Evolutionary conservation across 345 rosid genomes (phyloP).

Genomic region (Ceriops tagal): DNA sequence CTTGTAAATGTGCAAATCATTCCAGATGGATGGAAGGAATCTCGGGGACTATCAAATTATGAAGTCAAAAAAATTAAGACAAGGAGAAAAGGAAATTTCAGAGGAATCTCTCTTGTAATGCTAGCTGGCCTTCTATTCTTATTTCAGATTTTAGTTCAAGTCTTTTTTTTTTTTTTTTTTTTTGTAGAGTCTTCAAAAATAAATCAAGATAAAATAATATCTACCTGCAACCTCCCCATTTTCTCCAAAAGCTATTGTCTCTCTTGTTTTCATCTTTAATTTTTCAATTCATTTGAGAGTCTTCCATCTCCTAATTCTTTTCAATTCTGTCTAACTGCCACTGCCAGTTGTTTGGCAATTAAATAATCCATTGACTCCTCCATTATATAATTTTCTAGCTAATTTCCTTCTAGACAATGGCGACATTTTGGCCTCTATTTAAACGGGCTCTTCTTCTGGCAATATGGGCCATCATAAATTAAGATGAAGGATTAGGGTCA

Average conservation of each 20-base stretch:
- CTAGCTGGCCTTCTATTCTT: neutral
- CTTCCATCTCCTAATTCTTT: too few relatives aligned
- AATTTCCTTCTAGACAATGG: too few relatives aligned
- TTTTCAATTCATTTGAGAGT: neutral
- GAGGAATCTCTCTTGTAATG: conserved; percentile 6
- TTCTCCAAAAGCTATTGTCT: neutral
- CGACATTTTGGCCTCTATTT: too few relatives aligned
- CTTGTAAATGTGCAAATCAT: conserved; percentile 6
- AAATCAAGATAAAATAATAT: too few relatives aligned
- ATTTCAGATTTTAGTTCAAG: neutral
- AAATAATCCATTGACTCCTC: too few relatives aligned
- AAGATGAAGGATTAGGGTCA: too few relatives aligned
- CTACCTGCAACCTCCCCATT: neutral
- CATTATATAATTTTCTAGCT: too few relatives aligned
- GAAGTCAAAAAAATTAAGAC: conserved; percentile 29
- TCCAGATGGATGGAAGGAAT: conserved; percentile 33
- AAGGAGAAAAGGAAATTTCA: conserved; percentile 18
- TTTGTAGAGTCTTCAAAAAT: too few relatives aligned
- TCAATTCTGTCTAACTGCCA: too few relatives aligned
- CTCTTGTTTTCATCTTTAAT: neutral
- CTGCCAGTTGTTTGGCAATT: too few relatives aligned
- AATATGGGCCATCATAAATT: too few relatives aligned
- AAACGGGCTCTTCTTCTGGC: too few relatives aligned
- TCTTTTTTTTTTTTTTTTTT: neutral
- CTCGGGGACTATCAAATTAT: conserved; percentile 9